Conservation (phyloP, 352 stramenopile genomes). For the Phytopythium delawarense region DNA sequence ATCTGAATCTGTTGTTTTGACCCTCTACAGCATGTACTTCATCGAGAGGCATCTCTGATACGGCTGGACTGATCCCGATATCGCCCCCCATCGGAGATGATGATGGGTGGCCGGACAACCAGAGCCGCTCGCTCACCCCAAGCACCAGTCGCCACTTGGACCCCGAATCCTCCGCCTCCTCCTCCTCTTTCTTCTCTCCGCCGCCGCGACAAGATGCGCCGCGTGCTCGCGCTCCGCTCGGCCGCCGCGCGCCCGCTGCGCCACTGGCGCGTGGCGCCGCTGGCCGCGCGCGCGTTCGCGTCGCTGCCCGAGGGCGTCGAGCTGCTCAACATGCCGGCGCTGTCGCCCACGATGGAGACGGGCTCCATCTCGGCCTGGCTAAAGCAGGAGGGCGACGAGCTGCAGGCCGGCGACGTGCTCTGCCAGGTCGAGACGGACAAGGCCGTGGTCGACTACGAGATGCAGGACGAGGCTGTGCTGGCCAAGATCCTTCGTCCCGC, state of each 20-base stretch:
- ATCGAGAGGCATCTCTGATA: too few species aligned
- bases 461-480: conserved; percentile 95
- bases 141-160: too few species aligned
- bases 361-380: conserved; percentile 95
- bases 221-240: conserved; percentile 31
- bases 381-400: conserved; percentile 87
- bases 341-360: conserved; percentile 96
- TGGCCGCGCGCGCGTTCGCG: conserved; percentile 35
- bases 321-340: conserved; percentile 90
- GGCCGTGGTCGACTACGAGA: conserved; percentile 98
- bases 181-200: neutral
- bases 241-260: conserved; percentile 8
- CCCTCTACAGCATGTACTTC: too few species aligned
- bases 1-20: too few species aligned
- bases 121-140: too few species aligned
- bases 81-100: too few species aligned
- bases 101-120: too few species aligned
- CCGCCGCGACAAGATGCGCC: conserved; percentile 22
- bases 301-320: conserved; percentile 71
- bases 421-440: conserved; percentile 99
- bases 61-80: too few species aligned
- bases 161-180: neutral
- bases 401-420: conserved; percentile 91
- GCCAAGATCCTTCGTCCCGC: conserved; percentile 92
- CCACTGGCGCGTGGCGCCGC: conserved; percentile 11